phyloP scores from a whole-genome alignment of 2,329 filamentous ascomycete genomes.

The Aspergillus pseudotamarii region DNA sequence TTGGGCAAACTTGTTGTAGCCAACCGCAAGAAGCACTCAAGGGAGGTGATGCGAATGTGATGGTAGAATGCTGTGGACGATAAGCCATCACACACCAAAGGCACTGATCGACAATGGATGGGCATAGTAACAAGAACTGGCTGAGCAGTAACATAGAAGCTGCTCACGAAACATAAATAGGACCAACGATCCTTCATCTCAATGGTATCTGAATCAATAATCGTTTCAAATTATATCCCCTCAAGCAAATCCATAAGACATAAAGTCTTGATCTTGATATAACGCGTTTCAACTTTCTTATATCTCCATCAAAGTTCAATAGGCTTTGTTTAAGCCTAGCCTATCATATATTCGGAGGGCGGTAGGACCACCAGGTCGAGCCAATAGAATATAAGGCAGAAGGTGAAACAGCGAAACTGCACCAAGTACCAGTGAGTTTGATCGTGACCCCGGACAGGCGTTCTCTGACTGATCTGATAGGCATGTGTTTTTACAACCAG shows the following conservation, averaged over 20 bases:
- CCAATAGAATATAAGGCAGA: slow-evolving; percentile 35
- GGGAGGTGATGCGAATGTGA: slow-evolving; percentile 31
- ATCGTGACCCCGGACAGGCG: slow-evolving; percentile 22
- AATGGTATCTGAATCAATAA: slow-evolving; percentile 31
- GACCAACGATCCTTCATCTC: slow-evolving; percentile 30
- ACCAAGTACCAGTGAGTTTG: slow-evolving; percentile 37
- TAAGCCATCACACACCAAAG: slow-evolving; percentile 36
- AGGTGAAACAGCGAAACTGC: slow-evolving; percentile 39
- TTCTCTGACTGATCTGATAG: slow-evolving; percentile 42
- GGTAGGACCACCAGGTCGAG: slow-evolving; percentile 26
- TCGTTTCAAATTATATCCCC: slow-evolving; percentile 35
- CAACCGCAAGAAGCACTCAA: slow-evolving; percentile 35
- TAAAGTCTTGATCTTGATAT: slow-evolving; percentile 19
- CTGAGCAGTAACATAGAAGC: slow-evolving; percentile 28
- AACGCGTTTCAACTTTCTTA: slow-evolving; percentile 29
- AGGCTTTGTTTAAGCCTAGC: slow-evolving; percentile 29
- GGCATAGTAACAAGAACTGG: slow-evolving; percentile 25
- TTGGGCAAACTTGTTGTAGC: slow-evolving; percentile 32
- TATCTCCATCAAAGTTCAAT: slow-evolving; percentile 22
- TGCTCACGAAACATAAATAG: slow-evolving; percentile 46
- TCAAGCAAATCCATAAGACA: slow-evolving; percentile 26
- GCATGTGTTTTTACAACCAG: slow-evolving; percentile 96
- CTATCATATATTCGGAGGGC: slow-evolving; percentile 37
- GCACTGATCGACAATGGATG: slow-evolving; percentile 36
- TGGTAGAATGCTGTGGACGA: slow-evolving; percentile 35